Conservation (phyloP, 305 asterid genomes). For the Fraxinus greggii region DNA sequence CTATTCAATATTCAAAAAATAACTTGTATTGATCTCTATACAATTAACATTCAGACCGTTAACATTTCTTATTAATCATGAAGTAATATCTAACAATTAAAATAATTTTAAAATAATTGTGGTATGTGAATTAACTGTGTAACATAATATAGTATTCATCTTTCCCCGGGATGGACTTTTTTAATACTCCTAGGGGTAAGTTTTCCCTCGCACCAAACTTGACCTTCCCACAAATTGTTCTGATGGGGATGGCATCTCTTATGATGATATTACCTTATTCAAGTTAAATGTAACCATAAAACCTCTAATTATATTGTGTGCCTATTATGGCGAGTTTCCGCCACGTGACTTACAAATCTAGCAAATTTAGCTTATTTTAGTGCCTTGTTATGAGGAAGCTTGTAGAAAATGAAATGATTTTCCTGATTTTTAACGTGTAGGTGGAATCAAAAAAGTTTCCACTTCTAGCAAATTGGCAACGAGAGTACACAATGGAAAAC, state of each 20-base stretch:
- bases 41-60: not conserved
- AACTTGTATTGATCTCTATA: not conserved
- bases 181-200: not conserved
- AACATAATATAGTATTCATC: not conserved
- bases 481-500: constrained; percentile 51
- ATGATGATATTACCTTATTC: not conserved
- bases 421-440: constrained; percentile 19
- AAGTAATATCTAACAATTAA: not conserved
- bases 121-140: not conserved
- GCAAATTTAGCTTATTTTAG: not conserved
- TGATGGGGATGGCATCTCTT: constrained; percentile 1
- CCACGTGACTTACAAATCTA: not conserved
- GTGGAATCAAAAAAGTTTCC: constrained; percentile 53
- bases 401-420: not conserved
- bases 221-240: not conserved
- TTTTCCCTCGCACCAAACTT: not conserved
- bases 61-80: not conserved
- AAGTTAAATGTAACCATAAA: not conserved
- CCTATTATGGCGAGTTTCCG: not conserved
- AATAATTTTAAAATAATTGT: not conserved
- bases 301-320: not conserved
- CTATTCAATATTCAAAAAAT: not conserved
- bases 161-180: not conserved
- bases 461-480: constrained; percentile 48
- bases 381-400: not conserved